These are phyloP conservation scores for Saccharomycopsis synnaedendra DNA, from an alignment of 805 yeast species.

Conservation along the genomic window DNA sequence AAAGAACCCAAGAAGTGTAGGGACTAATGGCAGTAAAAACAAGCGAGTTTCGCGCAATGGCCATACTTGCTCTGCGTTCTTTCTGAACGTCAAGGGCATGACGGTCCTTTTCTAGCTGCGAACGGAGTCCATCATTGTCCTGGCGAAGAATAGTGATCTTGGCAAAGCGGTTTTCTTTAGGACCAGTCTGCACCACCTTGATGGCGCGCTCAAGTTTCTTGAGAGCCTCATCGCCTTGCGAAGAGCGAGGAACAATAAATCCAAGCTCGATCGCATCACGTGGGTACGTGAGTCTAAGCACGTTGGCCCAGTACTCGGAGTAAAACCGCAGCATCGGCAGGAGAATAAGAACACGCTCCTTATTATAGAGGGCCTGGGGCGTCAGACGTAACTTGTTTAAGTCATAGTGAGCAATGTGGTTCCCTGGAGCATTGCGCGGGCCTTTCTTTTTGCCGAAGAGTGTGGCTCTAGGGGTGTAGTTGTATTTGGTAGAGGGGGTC, in stretches of 20 bases:
- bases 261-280: conserved; percentile 80
- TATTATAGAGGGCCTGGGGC: conserved; percentile 58
- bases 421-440: conserved; percentile 46
- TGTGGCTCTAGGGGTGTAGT: conserved; percentile 33
- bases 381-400: conserved; percentile 69
- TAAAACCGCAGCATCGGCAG: conserved; percentile 87
- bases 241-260: conserved; percentile 76
- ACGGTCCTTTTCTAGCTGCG: conserved; percentile 77
- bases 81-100: conserved; percentile 84
- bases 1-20: conserved; percentile 85
- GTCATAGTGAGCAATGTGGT: conserved; percentile 75
- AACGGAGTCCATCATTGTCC: conserved; percentile 66
- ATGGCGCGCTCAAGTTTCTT: conserved; percentile 64
- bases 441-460: conserved; percentile 27
- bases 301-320: conserved; percentile 79
- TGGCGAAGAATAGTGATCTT: conserved; percentile 86
- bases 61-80: conserved; percentile 83
- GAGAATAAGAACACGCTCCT: conserved; percentile 74
- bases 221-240: conserved; percentile 74
- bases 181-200: conserved; percentile 55
- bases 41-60: conserved; percentile 85
- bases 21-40: conserved; percentile 84
- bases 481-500: conserved; percentile 30
- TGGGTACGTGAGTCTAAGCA: conserved; percentile 68
- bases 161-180: conserved; percentile 56